phyloP scores from a whole-genome alignment of 768 basidiomycete genomes.

The Lactarius deliciosus region DNA sequence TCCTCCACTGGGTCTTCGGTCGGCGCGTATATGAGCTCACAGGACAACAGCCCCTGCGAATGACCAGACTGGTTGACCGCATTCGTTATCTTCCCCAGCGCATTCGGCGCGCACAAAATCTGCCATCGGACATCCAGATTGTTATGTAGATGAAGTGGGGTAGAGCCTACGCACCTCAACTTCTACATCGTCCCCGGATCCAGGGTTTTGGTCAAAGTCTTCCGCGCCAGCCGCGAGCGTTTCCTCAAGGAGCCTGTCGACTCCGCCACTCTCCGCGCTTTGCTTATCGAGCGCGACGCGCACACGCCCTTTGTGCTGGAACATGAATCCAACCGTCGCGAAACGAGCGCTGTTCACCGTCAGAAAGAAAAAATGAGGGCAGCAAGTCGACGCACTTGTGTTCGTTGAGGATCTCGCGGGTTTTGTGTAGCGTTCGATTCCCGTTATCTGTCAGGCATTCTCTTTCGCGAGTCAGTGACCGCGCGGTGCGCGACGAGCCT shows the following conservation, averaged over 20 bases:
- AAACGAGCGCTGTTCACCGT: conserved; percentile 23
- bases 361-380: neutral
- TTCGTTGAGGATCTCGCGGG: conserved; percentile 26
- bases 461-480: conserved; percentile 17
- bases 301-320: conserved; percentile 25
- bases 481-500: too few relatives aligned
- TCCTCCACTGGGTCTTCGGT: conserved; percentile 31
- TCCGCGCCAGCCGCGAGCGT: conserved; percentile 26
- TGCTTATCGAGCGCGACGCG: conserved; percentile 22
- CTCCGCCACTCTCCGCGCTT: conserved; percentile 1
- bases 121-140: neutral
- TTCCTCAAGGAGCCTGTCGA: conserved; percentile 25
- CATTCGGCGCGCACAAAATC: conserved; percentile 27
- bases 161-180: conserved; percentile 21
- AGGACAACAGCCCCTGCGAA: conserved; percentile 24
- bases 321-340: conserved; percentile 30
- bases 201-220: conserved; percentile 23
- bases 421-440: conserved; percentile 26
- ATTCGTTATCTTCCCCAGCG: conserved; percentile 22
- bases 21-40: conserved; percentile 26
- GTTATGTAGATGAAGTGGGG: neutral
- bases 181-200: conserved; percentile 12
- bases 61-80: conserved; percentile 16
- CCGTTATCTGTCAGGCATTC: conserved; percentile 30
- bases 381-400: conserved; percentile 26